Base-by-base conservation (phyloP, 805 yeast species). In the Starmerella scarabaei region DNA sequence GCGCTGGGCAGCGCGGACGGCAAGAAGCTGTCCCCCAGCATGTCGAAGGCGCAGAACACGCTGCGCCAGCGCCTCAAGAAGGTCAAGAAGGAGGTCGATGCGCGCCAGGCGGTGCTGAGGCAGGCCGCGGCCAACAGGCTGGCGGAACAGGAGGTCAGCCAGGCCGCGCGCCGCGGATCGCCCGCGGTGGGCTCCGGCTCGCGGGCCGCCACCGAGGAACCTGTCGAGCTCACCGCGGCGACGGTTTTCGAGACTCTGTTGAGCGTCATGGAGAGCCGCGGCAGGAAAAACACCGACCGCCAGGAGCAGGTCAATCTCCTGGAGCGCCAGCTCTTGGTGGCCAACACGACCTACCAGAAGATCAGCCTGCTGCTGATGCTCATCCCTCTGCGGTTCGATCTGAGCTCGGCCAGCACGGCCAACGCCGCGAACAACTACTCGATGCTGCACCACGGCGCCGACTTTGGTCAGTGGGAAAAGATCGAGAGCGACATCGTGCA, bases 241-340 rank as follows among this genome's bases (percentile, higher is more conserved):
- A 69, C 66, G 41, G 75, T 85, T 41, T 84, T 86, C 66, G 66
- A 75, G 42, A 73, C 80, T 27, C 69, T 91, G 58, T 72, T 78
- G 58, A 62, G 74, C 40, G 76, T 91, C 42, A 66, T 80, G 44
- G 97, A 91, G 62, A 70, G 85, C 36, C 78, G 98, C 65, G 98
- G 98, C 68, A 86, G 86, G 69, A 88, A 83, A 69, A 85, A 83
- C 60, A 80, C 84, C 47, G 94, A 88, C 60, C 74, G 77, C 48
- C 60, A 58, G 47, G 93, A 82, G 60, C 94, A 88, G 62, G 73
- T 85, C 49, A 64, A 65, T 41, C 66, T 70, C 33, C 68, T 91
- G 56, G 94, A 81, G 63, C 68, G 66, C 35, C 66, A 82, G 16
- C 51, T 71, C 36, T 52, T 54, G 17, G 53, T 63, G 9, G 68